Evolutionary conservation across 192 early-diverging fungal genomes (phyloP).

Genomic region (Coemansia sp.): DNA sequence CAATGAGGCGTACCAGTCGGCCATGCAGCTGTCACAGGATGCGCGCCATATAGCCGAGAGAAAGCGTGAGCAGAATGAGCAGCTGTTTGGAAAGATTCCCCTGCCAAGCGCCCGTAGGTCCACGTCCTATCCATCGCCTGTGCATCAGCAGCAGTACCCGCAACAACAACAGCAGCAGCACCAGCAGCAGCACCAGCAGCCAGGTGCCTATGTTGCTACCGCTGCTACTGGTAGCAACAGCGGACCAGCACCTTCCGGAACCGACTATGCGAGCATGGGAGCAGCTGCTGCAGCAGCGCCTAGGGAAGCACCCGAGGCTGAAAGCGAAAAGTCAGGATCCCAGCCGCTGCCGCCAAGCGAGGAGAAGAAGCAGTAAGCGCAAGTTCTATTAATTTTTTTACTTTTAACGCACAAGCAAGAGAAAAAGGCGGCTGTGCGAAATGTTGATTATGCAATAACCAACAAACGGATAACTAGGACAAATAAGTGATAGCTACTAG

Average conservation of each 20-base stretch:
- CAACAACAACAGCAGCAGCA: not conserved
- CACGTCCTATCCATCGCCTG: not conserved
- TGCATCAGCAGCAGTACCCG: not conserved
- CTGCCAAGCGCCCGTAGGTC: slow-evolving; percentile 22
- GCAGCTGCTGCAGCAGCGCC: too few species aligned
- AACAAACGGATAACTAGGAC: too few species aligned
- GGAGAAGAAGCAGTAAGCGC: not conserved
- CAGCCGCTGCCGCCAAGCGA: not conserved
- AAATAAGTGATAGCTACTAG: too few species aligned
- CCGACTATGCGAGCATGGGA: slow-evolving; percentile 1
- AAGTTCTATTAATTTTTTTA: not conserved
- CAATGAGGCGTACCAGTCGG: slow-evolving; percentile 52
- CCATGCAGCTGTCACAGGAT: slow-evolving; percentile 34
- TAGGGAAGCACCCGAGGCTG: not conserved
- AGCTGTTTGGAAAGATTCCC: slow-evolving; percentile 50
- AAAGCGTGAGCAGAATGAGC: slow-evolving; percentile 37
- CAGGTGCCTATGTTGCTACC: not conserved
- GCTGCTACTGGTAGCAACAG: not conserved
- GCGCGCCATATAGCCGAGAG: slow-evolving; percentile 47
- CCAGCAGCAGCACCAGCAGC: not conserved
- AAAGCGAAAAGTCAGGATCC: not conserved
- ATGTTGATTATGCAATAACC: too few species aligned
- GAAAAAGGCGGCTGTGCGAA: too few species aligned
- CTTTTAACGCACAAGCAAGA: too few species aligned
- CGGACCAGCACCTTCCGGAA: not conserved